A percentile compares a stretch with the other conserved stretches of the same genome.
phyloP scores from a whole-genome alignment of 139 green algal species.

The Asterochloris sp. region DNA sequence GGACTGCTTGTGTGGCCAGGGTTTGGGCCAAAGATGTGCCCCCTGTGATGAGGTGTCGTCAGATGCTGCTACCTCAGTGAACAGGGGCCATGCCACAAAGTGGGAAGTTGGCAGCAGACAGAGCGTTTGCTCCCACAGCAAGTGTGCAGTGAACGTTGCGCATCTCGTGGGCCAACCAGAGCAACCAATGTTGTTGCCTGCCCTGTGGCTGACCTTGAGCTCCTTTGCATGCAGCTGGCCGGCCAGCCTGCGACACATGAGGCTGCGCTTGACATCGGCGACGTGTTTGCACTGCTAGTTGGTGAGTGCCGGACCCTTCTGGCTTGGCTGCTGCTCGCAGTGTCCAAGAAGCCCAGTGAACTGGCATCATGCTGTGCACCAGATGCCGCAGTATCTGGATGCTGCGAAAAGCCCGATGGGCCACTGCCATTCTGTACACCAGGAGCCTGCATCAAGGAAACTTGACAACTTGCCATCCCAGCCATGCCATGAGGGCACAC shows the following conservation, averaged over 20 bases:
- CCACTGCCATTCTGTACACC: not conserved
- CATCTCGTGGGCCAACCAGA: not conserved
- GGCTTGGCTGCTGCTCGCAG: not conserved
- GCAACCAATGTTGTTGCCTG: not conserved
- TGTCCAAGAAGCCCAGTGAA: not conserved
- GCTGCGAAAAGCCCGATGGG: not conserved
- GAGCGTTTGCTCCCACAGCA: not conserved
- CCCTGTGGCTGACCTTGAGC: not conserved
- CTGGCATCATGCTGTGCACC: not conserved
- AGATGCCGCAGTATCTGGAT: not conserved
- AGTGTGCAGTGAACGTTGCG: not conserved
- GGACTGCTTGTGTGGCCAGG: not conserved
- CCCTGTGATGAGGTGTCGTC: not conserved
- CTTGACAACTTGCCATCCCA: not conserved
- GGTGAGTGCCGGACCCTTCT: not conserved
- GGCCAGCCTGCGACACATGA: not conserved
- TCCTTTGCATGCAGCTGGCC: conserved; percentile 1
- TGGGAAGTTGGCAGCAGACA: not conserved
- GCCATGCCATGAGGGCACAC: not conserved
- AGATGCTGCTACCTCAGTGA: not conserved
- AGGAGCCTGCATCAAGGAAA: not conserved
- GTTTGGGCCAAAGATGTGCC: not conserved
- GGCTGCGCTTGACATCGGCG: conserved; percentile 34
- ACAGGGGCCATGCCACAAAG: not conserved
- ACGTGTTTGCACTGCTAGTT: conserved; percentile 49